Percentiles rank a stretch among this genome's conserved stretches.
Conservation (phyloP, 2,329 filamentous ascomycete species). For the Colletotrichum spaethianum region DNA sequence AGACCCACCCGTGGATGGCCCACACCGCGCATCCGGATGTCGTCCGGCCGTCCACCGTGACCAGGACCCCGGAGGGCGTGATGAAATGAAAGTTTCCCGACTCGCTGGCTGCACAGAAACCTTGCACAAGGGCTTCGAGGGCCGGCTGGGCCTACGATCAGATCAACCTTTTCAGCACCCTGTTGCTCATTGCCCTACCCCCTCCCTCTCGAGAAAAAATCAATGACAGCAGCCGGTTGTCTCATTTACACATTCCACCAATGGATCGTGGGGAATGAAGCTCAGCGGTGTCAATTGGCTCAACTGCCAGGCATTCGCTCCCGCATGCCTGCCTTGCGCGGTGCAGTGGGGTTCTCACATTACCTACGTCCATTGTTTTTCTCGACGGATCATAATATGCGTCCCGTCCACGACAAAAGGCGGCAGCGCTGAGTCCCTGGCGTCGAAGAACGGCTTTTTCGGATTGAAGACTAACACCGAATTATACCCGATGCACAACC, state of each 20-base stretch:
- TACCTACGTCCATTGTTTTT: not conserved
- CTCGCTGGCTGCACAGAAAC: not conserved
- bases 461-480: not conserved
- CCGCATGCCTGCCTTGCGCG: not conserved
- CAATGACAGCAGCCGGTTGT: not conserved
- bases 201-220: not conserved
- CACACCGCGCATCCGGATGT: not conserved
- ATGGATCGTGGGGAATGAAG: slow-evolving; percentile 19
- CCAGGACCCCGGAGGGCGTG: not conserved
- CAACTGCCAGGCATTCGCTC: not conserved
- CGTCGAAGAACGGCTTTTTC: not conserved
- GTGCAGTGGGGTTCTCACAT: not conserved
- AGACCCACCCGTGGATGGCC: not conserved
- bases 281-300: not conserved
- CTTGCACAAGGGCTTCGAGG: not conserved
- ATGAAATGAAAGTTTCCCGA: slow-evolving; percentile 5
- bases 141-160: not conserved
- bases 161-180: not conserved
- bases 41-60: not conserved
- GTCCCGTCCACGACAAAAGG: not conserved
- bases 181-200: not conserved
- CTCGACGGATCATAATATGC: not conserved
- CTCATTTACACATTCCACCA: slow-evolving; percentile 30
- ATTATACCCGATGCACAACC: no score
- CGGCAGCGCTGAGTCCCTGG: not conserved